These are phyloP conservation scores for Stenogyne calaminthoides DNA, from an alignment of 305 asterid species.

Conservation along the genomic window DNA sequence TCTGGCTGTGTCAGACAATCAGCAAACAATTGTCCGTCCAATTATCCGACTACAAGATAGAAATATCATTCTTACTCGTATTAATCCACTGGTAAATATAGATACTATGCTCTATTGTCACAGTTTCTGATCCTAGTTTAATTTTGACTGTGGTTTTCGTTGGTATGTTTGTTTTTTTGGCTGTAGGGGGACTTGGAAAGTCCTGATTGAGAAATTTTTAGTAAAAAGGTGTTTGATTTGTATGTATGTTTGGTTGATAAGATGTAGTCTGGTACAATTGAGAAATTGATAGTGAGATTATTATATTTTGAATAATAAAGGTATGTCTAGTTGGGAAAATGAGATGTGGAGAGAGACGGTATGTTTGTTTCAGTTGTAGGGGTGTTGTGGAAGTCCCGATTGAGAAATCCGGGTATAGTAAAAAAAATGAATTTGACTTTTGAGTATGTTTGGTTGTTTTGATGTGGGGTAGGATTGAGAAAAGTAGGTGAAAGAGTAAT, in stretches of 20 bases:
- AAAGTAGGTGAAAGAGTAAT: too few species aligned
- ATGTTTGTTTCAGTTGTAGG: too few species aligned
- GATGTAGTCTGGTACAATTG: neutral
- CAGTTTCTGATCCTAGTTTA: slow-evolving; percentile 6
- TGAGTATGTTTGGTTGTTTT: too few species aligned
- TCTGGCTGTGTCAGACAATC: slow-evolving; percentile 79
- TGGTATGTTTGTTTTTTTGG: neutral
- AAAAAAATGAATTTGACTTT: too few species aligned
- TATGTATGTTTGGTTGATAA: neutral
- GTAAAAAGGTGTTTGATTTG: neutral
- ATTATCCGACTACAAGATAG: slow-evolving; percentile 83
- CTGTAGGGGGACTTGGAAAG: too few species aligned
- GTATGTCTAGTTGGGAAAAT: neutral
- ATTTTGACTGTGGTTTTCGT: slow-evolving; percentile 14
- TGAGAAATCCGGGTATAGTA: too few species aligned
- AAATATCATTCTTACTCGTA: slow-evolving; percentile 91
- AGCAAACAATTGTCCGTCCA: slow-evolving; percentile 86
- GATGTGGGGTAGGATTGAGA: too few species aligned
- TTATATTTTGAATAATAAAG: neutral
- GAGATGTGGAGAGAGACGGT: neutral
- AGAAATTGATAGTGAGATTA: neutral
- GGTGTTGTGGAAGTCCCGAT: too few species aligned
- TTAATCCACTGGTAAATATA: slow-evolving; percentile 75
- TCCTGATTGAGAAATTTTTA: too few species aligned
- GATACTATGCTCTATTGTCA: slow-evolving; percentile 16